Base-by-base conservation (phyloP, 495 filamentous ascomycete genomes). In the Annulohypoxylon stygium region DNA sequence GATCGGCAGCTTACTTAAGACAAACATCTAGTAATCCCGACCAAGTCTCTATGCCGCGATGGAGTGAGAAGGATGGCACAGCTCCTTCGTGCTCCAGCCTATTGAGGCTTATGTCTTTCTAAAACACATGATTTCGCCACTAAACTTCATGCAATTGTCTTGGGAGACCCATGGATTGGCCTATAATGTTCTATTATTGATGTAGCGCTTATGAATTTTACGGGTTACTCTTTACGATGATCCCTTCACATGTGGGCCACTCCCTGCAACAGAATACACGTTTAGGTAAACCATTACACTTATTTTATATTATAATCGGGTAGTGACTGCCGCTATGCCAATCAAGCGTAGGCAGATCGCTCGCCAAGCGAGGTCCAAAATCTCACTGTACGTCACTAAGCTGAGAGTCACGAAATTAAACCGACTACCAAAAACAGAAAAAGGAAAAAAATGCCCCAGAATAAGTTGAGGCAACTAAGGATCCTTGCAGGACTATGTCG, bases 331-430 rank as follows among this genome's bases (percentile, higher is more conserved):
- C 18, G 39, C 33, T 33, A 10, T 68, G 51, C 57, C 64, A 69
- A 58, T 68, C 36, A 61, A 41, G 23, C n/a, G 16, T 14, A 36
- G 30, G 45, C 37, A 47, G 11, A 50, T 7, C 26, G 12, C 25
- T 53, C 39, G 66, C 71, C 66, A 67, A 70, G 71, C 60, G 30
- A 57, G 43, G 57, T 62, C 66, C 61, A 68, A 73, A 65, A 65
- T 69, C 70, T 65, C 18, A 73, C 61, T 39, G 14, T 61, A 73
- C 65, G 65, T 69, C 65, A 67, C 48, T 54, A 39, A 39, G 36
- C n/a, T 54, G 20, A 25, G 33, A 37, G 45, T 45, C 25, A 45
- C 37, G 30, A 47, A 45, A 61, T 55, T 34, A 45, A 69, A 34
- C 43, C n/a, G 37, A 58, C 25, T 57, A 54, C 39, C 39, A 37